These are phyloP conservation scores for Fusarium devonianum DNA, from an alignment of 2,329 filamentous ascomycete genomes.

Conservation along the genomic window DNA sequence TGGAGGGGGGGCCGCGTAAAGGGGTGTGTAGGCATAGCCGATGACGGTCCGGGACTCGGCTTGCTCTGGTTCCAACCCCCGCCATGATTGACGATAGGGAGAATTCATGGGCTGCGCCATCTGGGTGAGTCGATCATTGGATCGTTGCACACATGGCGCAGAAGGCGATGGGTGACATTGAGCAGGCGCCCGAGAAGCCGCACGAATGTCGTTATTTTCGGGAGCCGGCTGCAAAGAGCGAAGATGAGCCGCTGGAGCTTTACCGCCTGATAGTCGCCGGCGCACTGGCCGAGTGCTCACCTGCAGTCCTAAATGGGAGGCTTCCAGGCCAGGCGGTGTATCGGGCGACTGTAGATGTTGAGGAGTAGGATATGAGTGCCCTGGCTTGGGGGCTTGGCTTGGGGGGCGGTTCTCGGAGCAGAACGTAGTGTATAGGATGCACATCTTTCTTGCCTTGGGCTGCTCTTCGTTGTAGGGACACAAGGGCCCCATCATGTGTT, in stretches of 20 bases:
- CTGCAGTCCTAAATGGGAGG: slow-evolving; percentile 6
- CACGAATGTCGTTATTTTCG: not conserved
- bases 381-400: slow-evolving; percentile 12
- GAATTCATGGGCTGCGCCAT: not conserved
- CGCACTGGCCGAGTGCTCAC: not conserved
- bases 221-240: not conserved
- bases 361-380: slow-evolving; percentile 1
- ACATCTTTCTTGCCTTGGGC: slow-evolving; percentile 28
- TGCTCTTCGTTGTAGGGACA: slow-evolving; percentile 27
- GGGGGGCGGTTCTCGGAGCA: slow-evolving; percentile 19
- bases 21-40: not conserved
- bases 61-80: not conserved
- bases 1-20: not conserved
- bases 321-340: not conserved
- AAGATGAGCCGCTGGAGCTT: not conserved
- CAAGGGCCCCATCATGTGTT: slow-evolving; percentile 26
- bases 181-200: not conserved
- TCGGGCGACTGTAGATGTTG: not conserved
- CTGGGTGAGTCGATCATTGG: not conserved
- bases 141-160: not conserved
- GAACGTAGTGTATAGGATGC: slow-evolving; percentile 28
- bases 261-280: not conserved
- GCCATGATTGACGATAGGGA: not conserved
- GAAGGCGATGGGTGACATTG: not conserved
- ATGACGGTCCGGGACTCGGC: not conserved